Base-by-base conservation (phyloP, 2,329 filamentous ascomycete genomes). In the Tolypocladium tropicale region DNA sequence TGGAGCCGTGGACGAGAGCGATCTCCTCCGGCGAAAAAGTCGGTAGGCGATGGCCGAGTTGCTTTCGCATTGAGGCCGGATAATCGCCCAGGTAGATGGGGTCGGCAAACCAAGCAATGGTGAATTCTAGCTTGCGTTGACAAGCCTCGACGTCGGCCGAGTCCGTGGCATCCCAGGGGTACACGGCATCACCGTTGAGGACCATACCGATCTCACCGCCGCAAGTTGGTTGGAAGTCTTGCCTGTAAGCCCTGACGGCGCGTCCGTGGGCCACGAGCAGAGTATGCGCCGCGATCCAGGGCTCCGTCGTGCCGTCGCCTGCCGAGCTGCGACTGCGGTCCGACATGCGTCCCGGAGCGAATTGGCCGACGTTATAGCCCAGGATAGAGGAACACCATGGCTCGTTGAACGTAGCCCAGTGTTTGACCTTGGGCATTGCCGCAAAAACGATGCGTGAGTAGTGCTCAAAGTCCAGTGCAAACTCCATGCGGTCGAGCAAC, bases 51-150 rank as follows among this genome's bases (percentile, higher is more conserved):
- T 86, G 78, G 56, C 90, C 89, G 21, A 95, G 83, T 75, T 95
- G 90, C 68, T 83, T 82, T 57, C 82, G 79, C 89, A 95, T 95
- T 58, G 86, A 90, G 58, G 83, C 88, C 9, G 90, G 90, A 72
- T 95, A 95, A 62, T 87, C 81, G 62, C 90, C 90, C 59, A 86
- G 83, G 78, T 95, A 46, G 23, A 46, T 46, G 7, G 43, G 43
- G 43, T 46, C 43, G 23, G 43, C 43, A 18, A 46, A 46, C 43
- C 43, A 46, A 14, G 23, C 43, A 4, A 46, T 46, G 43, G 23
- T 18, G 12, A 46, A 46, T 16, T 46, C 43, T 10, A 46, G 43
- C 43, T 46, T 46, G 23, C 43, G 43, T 28, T 46, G 5, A 16
- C 43, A 28, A 28, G 43, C 43, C 14, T 46, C 43, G 14, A 46